Base-by-base conservation (phyloP, 345 rosid genomes). In the Syzygium oleosum region DNA sequence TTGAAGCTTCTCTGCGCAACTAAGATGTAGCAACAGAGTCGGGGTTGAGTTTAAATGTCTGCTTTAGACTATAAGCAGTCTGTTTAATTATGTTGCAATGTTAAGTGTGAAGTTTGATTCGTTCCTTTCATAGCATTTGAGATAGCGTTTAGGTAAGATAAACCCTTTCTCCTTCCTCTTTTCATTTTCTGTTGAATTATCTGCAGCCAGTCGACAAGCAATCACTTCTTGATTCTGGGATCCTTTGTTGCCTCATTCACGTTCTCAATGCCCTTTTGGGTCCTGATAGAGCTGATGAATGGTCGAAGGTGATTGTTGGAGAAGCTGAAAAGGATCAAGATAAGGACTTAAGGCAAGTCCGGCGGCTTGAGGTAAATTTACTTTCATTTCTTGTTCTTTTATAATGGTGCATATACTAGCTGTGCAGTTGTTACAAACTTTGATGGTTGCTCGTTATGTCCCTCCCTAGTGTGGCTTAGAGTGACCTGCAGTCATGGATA, bases 221-320 rank as follows among this genome's bases (percentile, higher is more conserved):
- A 86, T 97, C 99, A 85, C 96, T 98, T 68, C 95, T 98, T 87
- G 99, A 98, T 93, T 98, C 99, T 93, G 99, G 99, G 91, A 97
- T 98, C 92, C 94, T 97, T 43, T 96, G 98, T 90, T 98, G 99
- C 92, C 97, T 98, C 89, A 93, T 98, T 93, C 98, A 94, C 51
- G 87, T 96, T 89, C 93, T 98, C 88, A 95, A 88, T 93, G 93
- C 96, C 86, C 93, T 98, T 92, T 89, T 96, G 91, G 92, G 93
- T 89, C 93, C 96, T 86, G 87, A 92, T 90, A 93, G 91, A 92
- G 85, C 91, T 80, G 86, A 90, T 86, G 88, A 88, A 89, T 84
- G 84, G 85, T 91, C 91, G 86, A 90, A 86, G 85, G 73, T 65
- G 88, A 85, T 87, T 79, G 87, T 90, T 79, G 80, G 87, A 59